A percentile compares a stretch with the other conserved stretches of the same genome.
These are phyloP conservation scores for Anthracocystis walkeri DNA, from an alignment of 1,284 basidiomycete genomes.

Conservation along the genomic window DNA sequence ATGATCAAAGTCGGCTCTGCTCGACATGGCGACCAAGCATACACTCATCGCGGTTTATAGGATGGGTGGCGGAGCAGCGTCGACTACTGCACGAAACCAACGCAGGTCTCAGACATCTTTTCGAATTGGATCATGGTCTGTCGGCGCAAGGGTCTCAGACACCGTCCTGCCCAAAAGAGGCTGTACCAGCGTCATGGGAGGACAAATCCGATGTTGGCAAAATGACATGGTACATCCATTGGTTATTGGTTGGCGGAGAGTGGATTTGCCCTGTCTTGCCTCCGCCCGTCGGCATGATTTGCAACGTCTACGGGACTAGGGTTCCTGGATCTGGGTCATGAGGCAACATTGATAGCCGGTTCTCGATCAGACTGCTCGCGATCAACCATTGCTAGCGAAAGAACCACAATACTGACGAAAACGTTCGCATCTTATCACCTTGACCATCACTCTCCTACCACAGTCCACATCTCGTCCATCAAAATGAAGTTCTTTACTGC, in stretches of 20 bases:
- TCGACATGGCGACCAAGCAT: neutral
- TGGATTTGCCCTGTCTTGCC: neutral
- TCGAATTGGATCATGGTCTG: neutral
- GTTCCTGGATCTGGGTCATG: constrained; percentile 1
- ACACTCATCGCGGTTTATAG: neutral
- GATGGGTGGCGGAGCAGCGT: neutral
- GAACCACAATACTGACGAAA: neutral
- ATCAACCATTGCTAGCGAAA: neutral
- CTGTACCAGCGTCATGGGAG: neutral
- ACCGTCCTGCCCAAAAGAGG: neutral
- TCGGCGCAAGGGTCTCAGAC: neutral
- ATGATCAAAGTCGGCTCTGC: neutral
- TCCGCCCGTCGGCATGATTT: neutral
- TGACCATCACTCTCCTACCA: neutral
- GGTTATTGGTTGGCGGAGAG: neutral
- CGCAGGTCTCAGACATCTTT: neutral
- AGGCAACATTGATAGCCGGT: neutral
- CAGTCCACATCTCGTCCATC: neutral
- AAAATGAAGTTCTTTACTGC: constrained; percentile 47
- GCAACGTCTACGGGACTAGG: neutral
- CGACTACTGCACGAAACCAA: neutral
- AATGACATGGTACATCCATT: constrained; percentile 5
- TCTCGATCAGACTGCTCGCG: too few relatives aligned
- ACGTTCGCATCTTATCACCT: neutral
- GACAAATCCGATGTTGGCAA: neutral